Evolutionary conservation across 73 alveolate species (phyloP), one percentile per base, ranked within the genome.

Genomic region (Paramecium primaurelia): DNA sequence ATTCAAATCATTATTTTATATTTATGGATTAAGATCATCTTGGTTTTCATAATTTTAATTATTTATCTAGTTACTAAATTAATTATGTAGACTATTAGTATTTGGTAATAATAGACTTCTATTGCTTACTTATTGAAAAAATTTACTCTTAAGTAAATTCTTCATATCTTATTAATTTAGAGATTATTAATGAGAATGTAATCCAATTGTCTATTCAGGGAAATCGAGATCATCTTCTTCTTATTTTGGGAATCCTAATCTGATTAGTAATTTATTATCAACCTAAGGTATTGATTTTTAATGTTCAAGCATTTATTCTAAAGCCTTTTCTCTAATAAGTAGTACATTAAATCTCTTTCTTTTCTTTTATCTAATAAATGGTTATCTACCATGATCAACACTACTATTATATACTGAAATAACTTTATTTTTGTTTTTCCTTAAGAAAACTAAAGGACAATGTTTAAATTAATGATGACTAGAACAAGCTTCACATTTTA

Each of bases 381-480:
- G 22, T 20, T 14, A 37, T 40, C 88, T 75, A 10, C 9, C 2
- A 22, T 37, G 36, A 14, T 34, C 68, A 6, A 10, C n/a, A 37
- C 60, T 32, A 11, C 36, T 37, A 10, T 75, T 75, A n/a, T 34
- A 75, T 0, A 32, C 42, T 16, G 64, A 26, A 14, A 75, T 75
- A 0, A 37, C 11, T 37, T 40, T 75, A n/a, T 75, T 22, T 40
- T 22, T 75, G 6, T 75, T 37, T 10, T 37, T 75, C 20, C 49
- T 34, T 10, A 34, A 37, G 20, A 75, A 75, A 14, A 75, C 58
- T 18, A 75, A 40, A 4, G 88, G 88, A 37, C 88, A 75, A 40
- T 40, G 60, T 32, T 75, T 75, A 20, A 75, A 75, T 34, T 75
- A 40, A 75, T 75, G 88, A 75, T 34, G 60, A 34, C 88, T 40